These are phyloP conservation scores for Sedum album DNA, from an alignment of 164 flowering plant genomes.

Conservation along the genomic window DNA sequence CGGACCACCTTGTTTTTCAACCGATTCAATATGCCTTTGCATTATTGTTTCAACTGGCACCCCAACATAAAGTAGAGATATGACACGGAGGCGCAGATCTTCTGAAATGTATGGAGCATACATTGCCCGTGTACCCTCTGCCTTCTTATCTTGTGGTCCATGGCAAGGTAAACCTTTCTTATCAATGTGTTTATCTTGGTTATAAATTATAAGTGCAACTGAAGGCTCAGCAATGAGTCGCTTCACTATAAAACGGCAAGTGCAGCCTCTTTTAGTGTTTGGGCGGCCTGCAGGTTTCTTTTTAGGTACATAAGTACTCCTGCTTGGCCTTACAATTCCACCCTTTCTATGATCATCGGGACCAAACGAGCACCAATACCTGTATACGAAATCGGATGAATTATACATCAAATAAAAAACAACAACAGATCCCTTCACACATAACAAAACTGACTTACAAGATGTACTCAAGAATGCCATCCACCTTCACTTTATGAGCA, in stretches of 20 bases:
- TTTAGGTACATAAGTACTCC: slow-evolving; percentile 60
- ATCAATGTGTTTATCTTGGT: slow-evolving; percentile 85
- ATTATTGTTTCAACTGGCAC: slow-evolving; percentile 94
- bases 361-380: slow-evolving; percentile 99
- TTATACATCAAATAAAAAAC: not conserved
- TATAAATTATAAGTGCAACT: slow-evolving; percentile 85
- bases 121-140: slow-evolving; percentile 35
- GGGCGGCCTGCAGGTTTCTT: slow-evolving; percentile 86
- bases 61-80: slow-evolving; percentile 81
- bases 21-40: slow-evolving; percentile 84
- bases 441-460: slow-evolving; percentile 45
- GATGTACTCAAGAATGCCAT: slow-evolving; percentile 87
- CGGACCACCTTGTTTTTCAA: slow-evolving; percentile 87
- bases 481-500: slow-evolving; percentile 78
- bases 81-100: slow-evolving; percentile 80
- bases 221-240: slow-evolving; percentile 87
- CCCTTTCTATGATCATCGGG: slow-evolving; percentile 89
- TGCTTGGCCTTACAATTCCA: slow-evolving; percentile 75
- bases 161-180: slow-evolving; percentile 86
- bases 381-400: slow-evolving; percentile 23
- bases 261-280: slow-evolving; percentile 89
- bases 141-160: too few relatives aligned
- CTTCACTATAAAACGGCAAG: slow-evolving; percentile 92
- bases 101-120: slow-evolving; percentile 96
- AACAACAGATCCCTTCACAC: not conserved